phyloP scores from a whole-genome alignment of 768 basidiomycete genomes.

The Mycena pura region DNA sequence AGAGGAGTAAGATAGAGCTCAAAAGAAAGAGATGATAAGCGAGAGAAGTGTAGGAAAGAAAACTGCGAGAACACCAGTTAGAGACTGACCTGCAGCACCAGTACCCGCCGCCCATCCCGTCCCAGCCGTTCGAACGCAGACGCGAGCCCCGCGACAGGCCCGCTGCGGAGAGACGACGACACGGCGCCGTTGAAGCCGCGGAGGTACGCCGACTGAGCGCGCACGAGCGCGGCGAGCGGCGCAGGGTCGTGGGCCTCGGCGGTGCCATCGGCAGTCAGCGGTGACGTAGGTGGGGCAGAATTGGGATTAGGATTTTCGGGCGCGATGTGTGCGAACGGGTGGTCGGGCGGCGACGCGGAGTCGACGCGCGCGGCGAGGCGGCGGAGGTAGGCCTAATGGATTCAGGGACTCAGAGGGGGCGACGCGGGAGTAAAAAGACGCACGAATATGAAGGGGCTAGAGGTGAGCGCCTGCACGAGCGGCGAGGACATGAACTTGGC shows the following conservation, averaged over 20 bases:
- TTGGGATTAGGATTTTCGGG: neutral
- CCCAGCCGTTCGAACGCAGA: conserved; percentile 59
- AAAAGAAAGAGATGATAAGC: neutral
- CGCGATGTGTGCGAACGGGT: neutral
- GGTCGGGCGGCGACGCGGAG: neutral
- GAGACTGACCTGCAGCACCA: conserved; percentile 70
- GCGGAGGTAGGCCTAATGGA: conserved; percentile 19
- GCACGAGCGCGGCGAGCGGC: conserved; percentile 59
- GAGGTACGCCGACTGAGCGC: conserved; percentile 80
- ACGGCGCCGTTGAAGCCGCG: conserved; percentile 77
- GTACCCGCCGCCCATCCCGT: conserved; percentile 54
- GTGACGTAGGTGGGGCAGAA: neutral
- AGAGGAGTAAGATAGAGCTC: neutral
- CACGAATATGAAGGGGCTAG: conserved; percentile 68
- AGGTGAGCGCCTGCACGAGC: conserved; percentile 68
- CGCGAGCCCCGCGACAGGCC: conserved; percentile 70
- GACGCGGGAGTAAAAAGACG: conserved; percentile 23
- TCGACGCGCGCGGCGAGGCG: conserved; percentile 5
- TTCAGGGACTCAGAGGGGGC: neutral
- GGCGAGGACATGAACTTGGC: conserved; percentile 82
- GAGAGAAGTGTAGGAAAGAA: neutral
- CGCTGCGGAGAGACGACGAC: conserved; percentile 77
- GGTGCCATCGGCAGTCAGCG: no score
- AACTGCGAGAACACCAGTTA: no score
- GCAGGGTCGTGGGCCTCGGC: neutral